Base-by-base conservation (phyloP, 2,329 filamentous ascomycete species). In the Domatiomyces catenatus region DNA sequence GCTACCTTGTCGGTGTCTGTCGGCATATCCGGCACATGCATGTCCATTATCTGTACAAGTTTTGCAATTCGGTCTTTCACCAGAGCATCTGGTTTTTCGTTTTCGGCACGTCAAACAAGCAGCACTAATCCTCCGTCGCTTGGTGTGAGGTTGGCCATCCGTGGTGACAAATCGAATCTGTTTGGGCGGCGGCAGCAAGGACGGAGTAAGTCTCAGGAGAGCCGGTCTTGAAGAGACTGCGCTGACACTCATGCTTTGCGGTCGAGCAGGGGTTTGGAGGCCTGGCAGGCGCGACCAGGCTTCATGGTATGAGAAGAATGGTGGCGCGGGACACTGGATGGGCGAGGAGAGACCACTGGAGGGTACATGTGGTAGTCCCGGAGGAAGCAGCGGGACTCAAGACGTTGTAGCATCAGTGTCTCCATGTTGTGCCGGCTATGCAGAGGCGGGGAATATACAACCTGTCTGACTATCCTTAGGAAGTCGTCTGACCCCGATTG, bases 141-240 rank as follows among this genome's bases (percentile, higher is more conserved):
- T 90, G 22, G 83, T 82, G 54, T 85, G 84, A 47, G 85, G 85
- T 57, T 86, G 83, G 55, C 85, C 84, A 67, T 88, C 83, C 61
- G 82, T 87, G 57, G 86, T 84, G 59, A 90, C 84, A 65, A 89
- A 90, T 59, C 84, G 82, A 58, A 86, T 85, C 61, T 71, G 70
- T 51, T 67, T 61, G 17, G 59, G 62, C 17, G 57, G 48, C 7
- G 55, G 55, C 10, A 58, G 50, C 46, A 49, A 50, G 28, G 36
- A 50, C 20, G 39, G 18, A 15, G 47, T 26, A 36, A 42, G 26
- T 17, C 36, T 48, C 32, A 47, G 48, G 28, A 42, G 32, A 32
- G 28, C 28, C 10, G 46, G 47, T 20, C 49, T 36, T 18, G 39
- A n/a, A 45, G 50, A 45, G 20, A 46, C 19, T 32, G 36, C 45